These are phyloP conservation scores for Lunularia cruciata DNA, from an alignment of 225 moss, liverwort and hornwort genomes.

Conservation along the genomic window DNA sequence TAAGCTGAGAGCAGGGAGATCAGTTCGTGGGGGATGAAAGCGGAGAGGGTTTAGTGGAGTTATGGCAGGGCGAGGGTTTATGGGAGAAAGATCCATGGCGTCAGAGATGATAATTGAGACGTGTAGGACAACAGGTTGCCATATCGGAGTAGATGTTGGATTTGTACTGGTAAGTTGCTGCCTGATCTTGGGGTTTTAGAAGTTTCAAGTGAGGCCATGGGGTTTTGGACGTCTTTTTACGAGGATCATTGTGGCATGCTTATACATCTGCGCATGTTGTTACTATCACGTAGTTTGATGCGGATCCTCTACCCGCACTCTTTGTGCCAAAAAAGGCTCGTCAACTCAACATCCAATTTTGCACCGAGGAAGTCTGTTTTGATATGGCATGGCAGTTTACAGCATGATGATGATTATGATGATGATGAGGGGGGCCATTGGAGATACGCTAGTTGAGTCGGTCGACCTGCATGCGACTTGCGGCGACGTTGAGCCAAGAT, in stretches of 20 bases:
- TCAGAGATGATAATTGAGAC: conserved; percentile 30
- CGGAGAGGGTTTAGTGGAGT: conserved; percentile 32
- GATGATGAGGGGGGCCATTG: background rate
- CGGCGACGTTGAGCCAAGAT: conserved; percentile 2
- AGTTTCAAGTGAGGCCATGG: conserved; percentile 11
- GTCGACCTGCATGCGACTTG: conserved; percentile 15
- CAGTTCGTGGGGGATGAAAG: conserved; percentile 19
- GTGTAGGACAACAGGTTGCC: conserved; percentile 20
- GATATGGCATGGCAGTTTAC: conserved; percentile 11
- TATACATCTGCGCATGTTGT: conserved; percentile 21
- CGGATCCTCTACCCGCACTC: background rate
- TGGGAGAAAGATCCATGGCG: conserved; percentile 24
- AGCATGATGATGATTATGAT: conserved; percentile 1
- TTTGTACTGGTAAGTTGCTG: conserved; percentile 31
- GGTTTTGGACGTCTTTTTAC: conserved; percentile 24
- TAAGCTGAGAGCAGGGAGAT: conserved; percentile 27
- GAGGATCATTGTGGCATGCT: conserved; percentile 20
- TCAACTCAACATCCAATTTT: conserved; percentile 2
- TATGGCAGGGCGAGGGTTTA: conserved; percentile 28
- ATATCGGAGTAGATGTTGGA: conserved; percentile 25
- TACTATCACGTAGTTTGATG: conserved; percentile 6
- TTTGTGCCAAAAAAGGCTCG: conserved; percentile 12
- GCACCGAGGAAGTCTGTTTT: conserved; percentile 3
- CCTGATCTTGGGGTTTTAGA: conserved; percentile 42
- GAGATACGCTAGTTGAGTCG: background rate